A percentile compares a stretch with the other conserved stretches of the same genome.
These are phyloP conservation scores for Yueomyces sinensis DNA, from an alignment of 805 yeast species.

Conservation along the genomic window DNA sequence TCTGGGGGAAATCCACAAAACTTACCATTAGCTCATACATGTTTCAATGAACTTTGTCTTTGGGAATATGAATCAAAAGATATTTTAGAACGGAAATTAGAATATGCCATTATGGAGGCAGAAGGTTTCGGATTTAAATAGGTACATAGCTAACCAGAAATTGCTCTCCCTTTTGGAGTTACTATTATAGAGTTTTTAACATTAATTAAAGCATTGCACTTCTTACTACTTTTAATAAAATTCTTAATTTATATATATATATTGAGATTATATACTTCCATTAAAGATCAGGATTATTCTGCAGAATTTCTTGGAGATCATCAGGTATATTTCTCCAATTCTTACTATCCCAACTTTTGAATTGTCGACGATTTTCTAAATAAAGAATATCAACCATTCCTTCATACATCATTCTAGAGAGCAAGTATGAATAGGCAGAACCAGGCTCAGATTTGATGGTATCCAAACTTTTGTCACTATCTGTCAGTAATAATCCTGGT, in stretches of 20 bases:
- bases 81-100: constrained; percentile 44
- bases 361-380: constrained; percentile 5
- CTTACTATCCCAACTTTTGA: constrained; percentile 18
- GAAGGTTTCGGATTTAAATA: constrained; percentile 77
- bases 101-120: constrained; percentile 61
- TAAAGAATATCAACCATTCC: constrained; percentile 4
- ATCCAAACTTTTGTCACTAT: not conserved
- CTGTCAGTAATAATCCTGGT: not conserved
- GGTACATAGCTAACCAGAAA: too few relatives aligned
- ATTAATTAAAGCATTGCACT: too few relatives aligned
- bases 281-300: constrained; percentile 8
- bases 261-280: too few relatives aligned
- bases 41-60: constrained; percentile 80
- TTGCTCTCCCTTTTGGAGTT: too few relatives aligned
- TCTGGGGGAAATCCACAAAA: constrained; percentile 21
- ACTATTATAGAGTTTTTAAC: too few relatives aligned
- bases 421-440: not conserved
- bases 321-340: constrained; percentile 26
- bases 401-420: constrained; percentile 1
- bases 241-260: too few relatives aligned
- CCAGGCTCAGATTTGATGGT: not conserved
- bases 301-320: constrained; percentile 16
- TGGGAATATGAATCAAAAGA: constrained; percentile 47
- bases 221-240: too few relatives aligned
- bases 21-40: constrained; percentile 83